Evolutionary conservation across 257 asterid species (phyloP).

Genomic region (Solanum clarkiae): DNA sequence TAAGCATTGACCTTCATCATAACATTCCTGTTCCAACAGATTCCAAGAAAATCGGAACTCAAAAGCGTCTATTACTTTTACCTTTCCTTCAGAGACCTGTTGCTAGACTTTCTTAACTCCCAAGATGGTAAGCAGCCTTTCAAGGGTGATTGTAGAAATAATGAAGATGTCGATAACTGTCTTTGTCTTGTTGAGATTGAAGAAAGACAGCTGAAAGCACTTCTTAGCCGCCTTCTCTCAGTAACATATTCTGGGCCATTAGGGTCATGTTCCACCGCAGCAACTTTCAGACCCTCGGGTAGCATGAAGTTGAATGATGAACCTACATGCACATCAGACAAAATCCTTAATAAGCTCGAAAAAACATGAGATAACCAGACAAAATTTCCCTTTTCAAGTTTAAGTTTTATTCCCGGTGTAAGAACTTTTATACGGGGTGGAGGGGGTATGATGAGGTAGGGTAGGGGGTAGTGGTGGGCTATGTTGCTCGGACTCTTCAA

Average conservation of each 20-base stretch:
- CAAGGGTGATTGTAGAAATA: slow-evolving; percentile 60
- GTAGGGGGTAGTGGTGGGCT: too few species aligned
- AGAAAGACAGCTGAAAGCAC: slow-evolving; percentile 59
- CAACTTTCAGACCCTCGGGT: slow-evolving; percentile 69
- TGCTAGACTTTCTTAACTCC: slow-evolving; percentile 52
- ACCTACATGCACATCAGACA: slow-evolving; percentile 22
- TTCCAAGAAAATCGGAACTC: slow-evolving; percentile 32
- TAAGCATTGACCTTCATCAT: not conserved
- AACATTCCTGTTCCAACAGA: not conserved
- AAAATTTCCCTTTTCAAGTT: not conserved
- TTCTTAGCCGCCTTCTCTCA: slow-evolving; percentile 58
- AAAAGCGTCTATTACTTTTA: not conserved
- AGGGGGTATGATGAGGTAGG: not conserved
- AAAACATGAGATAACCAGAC: not conserved
- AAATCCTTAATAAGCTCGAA: not conserved
- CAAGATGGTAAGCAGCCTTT: slow-evolving; percentile 62
- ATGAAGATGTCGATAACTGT: slow-evolving; percentile 56
- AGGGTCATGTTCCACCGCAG: slow-evolving; percentile 52
- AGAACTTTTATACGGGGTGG: not conserved
- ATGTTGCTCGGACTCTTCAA: too few species aligned
- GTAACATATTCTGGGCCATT: slow-evolving; percentile 24
- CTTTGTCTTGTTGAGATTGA: slow-evolving; percentile 76
- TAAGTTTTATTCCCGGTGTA: not conserved
- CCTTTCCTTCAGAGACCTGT: slow-evolving; percentile 49
- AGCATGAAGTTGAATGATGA: slow-evolving; percentile 58